Evolutionary conservation across 345 rosid species (phyloP).

Genomic region (Citrus unshiu): DNA sequence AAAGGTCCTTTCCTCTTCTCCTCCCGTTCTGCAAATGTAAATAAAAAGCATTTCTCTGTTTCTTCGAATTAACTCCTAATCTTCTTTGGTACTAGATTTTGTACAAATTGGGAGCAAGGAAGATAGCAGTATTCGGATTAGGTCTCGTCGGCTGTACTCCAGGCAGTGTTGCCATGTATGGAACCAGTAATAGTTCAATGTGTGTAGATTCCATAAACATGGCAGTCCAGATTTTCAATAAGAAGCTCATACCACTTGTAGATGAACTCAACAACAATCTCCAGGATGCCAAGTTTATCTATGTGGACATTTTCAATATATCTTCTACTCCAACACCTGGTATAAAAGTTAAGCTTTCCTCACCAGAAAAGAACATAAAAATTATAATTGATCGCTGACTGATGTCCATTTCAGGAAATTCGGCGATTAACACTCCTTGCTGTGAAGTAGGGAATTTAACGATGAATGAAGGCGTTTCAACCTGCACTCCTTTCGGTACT

Average conservation of each 20-base stretch:
- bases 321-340: background rate
- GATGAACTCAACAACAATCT: slow-evolving; percentile 20
- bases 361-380: no score
- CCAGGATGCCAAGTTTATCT: slow-evolving; percentile 27
- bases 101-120: slow-evolving; percentile 48
- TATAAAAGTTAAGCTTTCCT: no score
- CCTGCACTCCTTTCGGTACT: slow-evolving; percentile 19
- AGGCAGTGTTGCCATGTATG: slow-evolving; percentile 1
- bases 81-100: slow-evolving; percentile 18
- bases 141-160: slow-evolving; percentile 49
- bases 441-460: background rate
- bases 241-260: slow-evolving; percentile 16
- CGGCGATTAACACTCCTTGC: background rate
- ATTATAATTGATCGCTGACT: background rate
- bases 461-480: background rate
- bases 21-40: no score
- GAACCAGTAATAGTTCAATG: background rate
- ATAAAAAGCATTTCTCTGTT: background rate
- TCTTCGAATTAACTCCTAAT: background rate
- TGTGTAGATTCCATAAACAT: slow-evolving; percentile 19
- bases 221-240: slow-evolving; percentile 17
- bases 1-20: slow-evolving; percentile 3
- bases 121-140: slow-evolving; percentile 37
- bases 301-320: slow-evolving; percentile 7
- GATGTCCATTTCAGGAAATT: background rate